Conservation (phyloP, 2,329 filamentous ascomycete genomes). For the Cordyceps sp. region DNA sequence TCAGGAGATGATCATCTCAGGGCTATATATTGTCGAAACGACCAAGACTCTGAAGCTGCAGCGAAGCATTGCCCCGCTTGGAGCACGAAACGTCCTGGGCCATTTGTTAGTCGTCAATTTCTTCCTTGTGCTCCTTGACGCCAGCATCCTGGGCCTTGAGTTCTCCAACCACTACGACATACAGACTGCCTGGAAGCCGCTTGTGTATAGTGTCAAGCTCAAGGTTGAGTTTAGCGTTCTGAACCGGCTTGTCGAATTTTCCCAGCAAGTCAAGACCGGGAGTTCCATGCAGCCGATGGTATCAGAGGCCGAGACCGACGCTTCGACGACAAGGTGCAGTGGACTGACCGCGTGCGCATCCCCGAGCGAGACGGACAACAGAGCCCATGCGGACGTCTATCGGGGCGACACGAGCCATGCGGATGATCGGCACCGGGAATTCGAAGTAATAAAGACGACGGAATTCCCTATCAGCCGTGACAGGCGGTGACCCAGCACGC, state of each 20-base stretch:
- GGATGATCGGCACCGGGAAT: too few relatives aligned
- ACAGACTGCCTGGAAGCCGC: constrained; percentile 17
- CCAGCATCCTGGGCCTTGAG: constrained; percentile 16
- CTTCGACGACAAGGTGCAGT: too few relatives aligned
- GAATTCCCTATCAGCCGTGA: too few relatives aligned
- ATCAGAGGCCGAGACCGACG: constrained; percentile 1
- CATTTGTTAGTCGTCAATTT: constrained; percentile 24
- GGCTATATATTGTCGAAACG: constrained; percentile 35
- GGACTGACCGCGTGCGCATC: too few relatives aligned
- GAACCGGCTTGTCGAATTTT: constrained; percentile 18
- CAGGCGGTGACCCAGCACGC: too few relatives aligned
- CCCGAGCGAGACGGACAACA: too few relatives aligned
- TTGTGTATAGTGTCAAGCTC: constrained; percentile 19
- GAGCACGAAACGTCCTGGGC: constrained; percentile 5
- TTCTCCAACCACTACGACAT: constrained; percentile 13
- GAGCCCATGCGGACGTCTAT: too few relatives aligned
- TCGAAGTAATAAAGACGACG: too few relatives aligned
- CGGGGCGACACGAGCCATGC: too few relatives aligned
- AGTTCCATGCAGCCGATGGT: background rate
- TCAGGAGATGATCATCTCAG: constrained; percentile 36
- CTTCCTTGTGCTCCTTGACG: constrained; percentile 24
- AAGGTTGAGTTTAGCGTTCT: constrained; percentile 20
- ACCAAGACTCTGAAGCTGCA: constrained; percentile 27
- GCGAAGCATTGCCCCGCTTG: constrained; percentile 9
- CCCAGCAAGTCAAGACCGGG: constrained; percentile 5